Conservation (phyloP, 2,329 filamentous ascomycete species). For the Botryosphaeria dothidea region DNA sequence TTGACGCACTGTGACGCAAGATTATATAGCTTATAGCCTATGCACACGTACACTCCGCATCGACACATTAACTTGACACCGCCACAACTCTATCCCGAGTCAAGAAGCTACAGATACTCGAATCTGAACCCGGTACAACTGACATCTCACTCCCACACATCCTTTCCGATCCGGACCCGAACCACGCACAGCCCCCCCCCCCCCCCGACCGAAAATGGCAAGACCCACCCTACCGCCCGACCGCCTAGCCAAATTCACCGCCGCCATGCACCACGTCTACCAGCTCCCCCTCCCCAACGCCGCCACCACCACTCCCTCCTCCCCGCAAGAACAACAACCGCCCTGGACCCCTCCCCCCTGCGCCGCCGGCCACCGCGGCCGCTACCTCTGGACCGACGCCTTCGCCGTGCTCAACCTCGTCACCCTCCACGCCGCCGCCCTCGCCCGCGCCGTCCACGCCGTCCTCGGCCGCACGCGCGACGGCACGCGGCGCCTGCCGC, state of each 20-base stretch:
- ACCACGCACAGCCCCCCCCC: too few relatives aligned
- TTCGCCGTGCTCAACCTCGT: slow-evolving; percentile 57
- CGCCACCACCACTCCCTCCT: background rate
- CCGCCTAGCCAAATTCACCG: slow-evolving; percentile 8
- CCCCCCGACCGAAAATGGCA: too few relatives aligned
- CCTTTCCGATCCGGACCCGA: too few relatives aligned
- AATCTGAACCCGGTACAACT: background rate
- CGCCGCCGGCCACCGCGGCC: slow-evolving; percentile 57
- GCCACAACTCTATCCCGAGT: too few relatives aligned
- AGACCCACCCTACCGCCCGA: too few relatives aligned
- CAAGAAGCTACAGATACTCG: background rate
- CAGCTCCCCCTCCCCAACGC: slow-evolving; percentile 24
- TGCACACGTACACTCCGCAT: too few relatives aligned
- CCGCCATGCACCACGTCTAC: slow-evolving; percentile 42
- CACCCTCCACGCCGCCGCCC: slow-evolving; percentile 54
- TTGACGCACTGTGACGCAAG: slow-evolving; percentile 12
- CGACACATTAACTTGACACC: too few relatives aligned
- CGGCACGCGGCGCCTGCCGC: slow-evolving; percentile 47
- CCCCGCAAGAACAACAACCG: background rate
- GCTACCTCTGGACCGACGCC: slow-evolving; percentile 56
- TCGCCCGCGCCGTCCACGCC: slow-evolving; percentile 55
- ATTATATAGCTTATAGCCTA: background rate
- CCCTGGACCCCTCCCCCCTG: slow-evolving; percentile 53
- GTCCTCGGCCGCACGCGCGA: slow-evolving; percentile 56
- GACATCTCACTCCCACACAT: too few relatives aligned